phyloP scores from a whole-genome alignment of 345 rosid species.

The Acer campestre region DNA sequence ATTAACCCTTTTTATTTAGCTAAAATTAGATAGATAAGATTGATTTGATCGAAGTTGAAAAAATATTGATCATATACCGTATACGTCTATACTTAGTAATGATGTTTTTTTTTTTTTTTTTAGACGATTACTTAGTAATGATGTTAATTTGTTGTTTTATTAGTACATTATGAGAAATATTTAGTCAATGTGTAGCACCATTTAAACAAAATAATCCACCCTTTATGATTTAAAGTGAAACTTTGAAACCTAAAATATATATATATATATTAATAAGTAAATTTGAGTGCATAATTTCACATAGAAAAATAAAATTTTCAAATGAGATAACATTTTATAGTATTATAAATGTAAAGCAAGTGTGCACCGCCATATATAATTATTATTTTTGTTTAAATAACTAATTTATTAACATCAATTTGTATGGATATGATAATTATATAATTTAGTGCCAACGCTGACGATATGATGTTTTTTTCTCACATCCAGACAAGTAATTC shows the following conservation, averaged over 20 bases:
- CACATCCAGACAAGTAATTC: slow-evolving; percentile 26
- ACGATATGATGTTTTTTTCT: slow-evolving; percentile 15
- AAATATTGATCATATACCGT: neutral
- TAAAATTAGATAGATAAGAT: no score
- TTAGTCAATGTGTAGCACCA: neutral
- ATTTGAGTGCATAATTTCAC: no score
- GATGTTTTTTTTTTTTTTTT: neutral
- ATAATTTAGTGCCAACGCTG: neutral
- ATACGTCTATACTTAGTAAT: neutral
- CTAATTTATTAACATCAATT: neutral
- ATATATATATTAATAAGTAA: no score
- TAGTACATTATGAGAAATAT: neutral
- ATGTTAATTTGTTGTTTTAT: neutral
- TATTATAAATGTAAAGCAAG: neutral
- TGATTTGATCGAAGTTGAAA: no score
- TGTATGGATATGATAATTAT: neutral
- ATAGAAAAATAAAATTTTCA: no score
- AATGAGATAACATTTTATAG: no score
- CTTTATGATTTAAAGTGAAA: no score
- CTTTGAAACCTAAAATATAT: no score
- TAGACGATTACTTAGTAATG: neutral
- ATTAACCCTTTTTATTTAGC: no score
- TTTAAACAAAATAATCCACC: neutral
- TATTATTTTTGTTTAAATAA: neutral
- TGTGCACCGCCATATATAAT: neutral